A percentile compares a stretch with the other conserved stretches of the same genome.
These are phyloP conservation scores for Colletotrichum cordylinicola DNA, from an alignment of 2,329 filamentous ascomycete species.

Conservation along the genomic window DNA sequence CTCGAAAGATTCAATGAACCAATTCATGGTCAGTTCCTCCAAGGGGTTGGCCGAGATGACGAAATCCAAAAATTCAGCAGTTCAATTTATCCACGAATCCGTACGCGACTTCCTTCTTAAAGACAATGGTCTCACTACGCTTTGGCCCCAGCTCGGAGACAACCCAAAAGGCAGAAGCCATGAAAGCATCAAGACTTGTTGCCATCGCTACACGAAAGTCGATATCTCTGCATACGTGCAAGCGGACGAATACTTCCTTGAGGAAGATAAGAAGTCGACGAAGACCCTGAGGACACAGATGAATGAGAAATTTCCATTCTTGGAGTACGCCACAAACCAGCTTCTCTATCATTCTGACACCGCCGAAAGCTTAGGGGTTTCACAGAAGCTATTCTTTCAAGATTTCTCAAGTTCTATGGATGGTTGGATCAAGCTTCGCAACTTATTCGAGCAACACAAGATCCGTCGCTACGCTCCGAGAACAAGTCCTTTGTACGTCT, in stretches of 20 bases:
- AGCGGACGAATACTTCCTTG: neutral
- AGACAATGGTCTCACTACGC: neutral
- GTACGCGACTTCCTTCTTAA: constrained; percentile 46
- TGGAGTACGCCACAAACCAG: neutral
- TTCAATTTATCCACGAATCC: constrained; percentile 57
- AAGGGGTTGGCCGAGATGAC: constrained; percentile 52
- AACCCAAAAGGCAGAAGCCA: neutral
- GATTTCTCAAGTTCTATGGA: rapidly evolving
- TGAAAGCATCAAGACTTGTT: neutral
- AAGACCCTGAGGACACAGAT: neutral
- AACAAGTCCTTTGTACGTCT: no score
- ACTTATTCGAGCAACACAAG: neutral
- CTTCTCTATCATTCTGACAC: neutral
- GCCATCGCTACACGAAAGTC: neutral
- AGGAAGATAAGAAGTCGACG: no score
- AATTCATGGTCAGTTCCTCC: constrained; percentile 42
- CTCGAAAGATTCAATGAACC: constrained; percentile 24
- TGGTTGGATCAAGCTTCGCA: neutral
- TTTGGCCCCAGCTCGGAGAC: neutral
- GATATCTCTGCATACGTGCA: rapidly evolving
- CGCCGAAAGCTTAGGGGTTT: neutral
- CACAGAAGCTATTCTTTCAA: neutral
- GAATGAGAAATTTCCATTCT: neutral
- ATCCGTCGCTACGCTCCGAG: no score
- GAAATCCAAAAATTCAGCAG: constrained; percentile 27